Base-by-base conservation (phyloP, 139 green algal genomes). In the Trebouxia sp. region DNA sequence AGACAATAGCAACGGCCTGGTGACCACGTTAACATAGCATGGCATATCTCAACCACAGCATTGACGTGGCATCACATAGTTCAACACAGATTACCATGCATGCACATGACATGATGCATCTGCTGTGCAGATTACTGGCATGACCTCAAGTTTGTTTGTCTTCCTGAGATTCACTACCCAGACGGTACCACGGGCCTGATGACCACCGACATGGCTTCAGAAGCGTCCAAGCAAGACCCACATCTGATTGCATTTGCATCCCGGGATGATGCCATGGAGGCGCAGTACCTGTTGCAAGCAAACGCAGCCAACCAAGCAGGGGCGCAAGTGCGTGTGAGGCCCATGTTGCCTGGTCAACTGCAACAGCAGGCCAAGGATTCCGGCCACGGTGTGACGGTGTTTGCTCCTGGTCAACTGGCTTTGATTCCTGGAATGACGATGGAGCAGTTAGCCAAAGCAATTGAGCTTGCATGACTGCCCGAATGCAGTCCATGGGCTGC, bases 341-440 rank as follows among this genome's bases (percentile, higher is more conserved):
- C 62, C 15, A 72, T 72, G 62, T 8, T 10, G 28, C 32, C 62
- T 45, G 6, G 37, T 17, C 35, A 72, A 35, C 32, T 72, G 12
- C 32, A 42, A 35, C 4, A 30, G 28, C 20, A 22, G 6, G 62
- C 62, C 5, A 42, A 12, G 12, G 62, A 72, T n/a, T 8, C 24
- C 9, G 32, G 28, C 8, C 43, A 22, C 12, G 2, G 11, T n/a
- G 62, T 72, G 11, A 72, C 62, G 5, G 62, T 72, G 10, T 72
- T 45, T 72, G 28, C 10, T 28, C 35, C 32, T 72, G 62, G 35
- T n/a, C 32, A 72, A 26, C 15, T 72, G 35, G 14, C 9, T 32
- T 35, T 72, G 9, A 72, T 45, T 22, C 62, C 62, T 43, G 62
- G 62, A 32, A 72, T 72, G 62, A 72, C 62, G 28, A 8, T 72